Base-by-base conservation (phyloP, 345 rosid genomes). In the Noccaea caerulescens region DNA sequence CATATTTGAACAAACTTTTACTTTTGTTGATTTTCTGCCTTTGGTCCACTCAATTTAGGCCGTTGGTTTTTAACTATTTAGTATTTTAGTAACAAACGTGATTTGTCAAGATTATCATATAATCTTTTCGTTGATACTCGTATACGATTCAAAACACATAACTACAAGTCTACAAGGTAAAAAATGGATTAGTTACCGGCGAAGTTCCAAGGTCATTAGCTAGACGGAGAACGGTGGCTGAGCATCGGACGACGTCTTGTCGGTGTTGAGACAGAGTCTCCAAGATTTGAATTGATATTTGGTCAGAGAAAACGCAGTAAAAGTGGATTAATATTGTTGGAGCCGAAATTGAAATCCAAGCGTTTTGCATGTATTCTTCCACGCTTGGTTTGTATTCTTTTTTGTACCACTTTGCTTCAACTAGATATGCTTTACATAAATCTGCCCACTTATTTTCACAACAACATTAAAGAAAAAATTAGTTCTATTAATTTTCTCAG, bases 401-500 rank as follows among this genome's bases (percentile, higher is more conserved):
- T 5, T 60, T 8, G 44, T 67, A 66, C 88, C 91, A 84, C 2
- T 80, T 75, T 7, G 88, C 84, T 51, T 87, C 91, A 18, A 57
- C 3, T 53, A 82, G 38, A 42, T 57, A 83, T n/a, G 80, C 2
- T 69, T 65, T 51, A 32, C 82, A 78, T 44, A 70, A 3, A 67
- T 80, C 78, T 58, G 54, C 74, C 91, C 82, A 82, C 91, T 84
- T 16, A 3, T 34, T 66, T 44, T 7, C 39, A 44, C 16, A 16
- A 18, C 9, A 7, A 3, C 3, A 8, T 38, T 2, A 39, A 45
- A 20, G 23, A 25, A 56, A 30, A 13, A 14, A 3, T 27, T 12
- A 37, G 8, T 53, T 5, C 6, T 11, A 2, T 25, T 7, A n/a
- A 63, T 33, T 33, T 33, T 33, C 30, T 27, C 30, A 27, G 9